Evolutionary conservation across 352 stramenopile species (phyloP).

Genomic region (Phytopythium oedochilum): DNA sequence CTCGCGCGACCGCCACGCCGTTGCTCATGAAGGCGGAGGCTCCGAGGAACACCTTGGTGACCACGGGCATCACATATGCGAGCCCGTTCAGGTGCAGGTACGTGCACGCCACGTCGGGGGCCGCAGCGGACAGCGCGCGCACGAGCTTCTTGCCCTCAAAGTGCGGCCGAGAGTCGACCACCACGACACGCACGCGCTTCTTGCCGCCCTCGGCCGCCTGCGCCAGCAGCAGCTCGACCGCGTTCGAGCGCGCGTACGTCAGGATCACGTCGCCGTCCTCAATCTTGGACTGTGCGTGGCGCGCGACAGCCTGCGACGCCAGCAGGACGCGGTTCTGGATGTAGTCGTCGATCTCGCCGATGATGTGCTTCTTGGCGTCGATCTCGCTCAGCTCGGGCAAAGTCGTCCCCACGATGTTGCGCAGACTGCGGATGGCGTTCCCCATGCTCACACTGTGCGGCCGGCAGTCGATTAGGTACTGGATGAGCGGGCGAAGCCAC

Average conservation of each 20-base stretch:
- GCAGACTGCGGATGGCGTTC: slow-evolving; percentile 92
- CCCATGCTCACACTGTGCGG: slow-evolving; percentile 94
- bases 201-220: slow-evolving; percentile 31
- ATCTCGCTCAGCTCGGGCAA: slow-evolving; percentile 82
- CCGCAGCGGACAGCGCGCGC: slow-evolving; percentile 37
- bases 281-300: slow-evolving; percentile 88
- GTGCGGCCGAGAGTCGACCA: slow-evolving; percentile 91
- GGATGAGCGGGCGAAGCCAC: slow-evolving; percentile 90
- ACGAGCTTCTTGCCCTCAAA: slow-evolving; percentile 85
- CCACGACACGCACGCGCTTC: slow-evolving; percentile 84
- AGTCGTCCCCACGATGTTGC: slow-evolving; percentile 86
- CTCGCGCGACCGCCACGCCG: slow-evolving; percentile 87
- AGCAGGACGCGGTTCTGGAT: slow-evolving; percentile 92
- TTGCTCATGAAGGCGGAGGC: slow-evolving; percentile 96
- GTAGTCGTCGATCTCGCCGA: slow-evolving; percentile 92
- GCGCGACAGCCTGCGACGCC: slow-evolving; percentile 87
- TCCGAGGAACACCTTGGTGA: slow-evolving; percentile 96
- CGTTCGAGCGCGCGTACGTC: slow-evolving; percentile 92
- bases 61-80: slow-evolving; percentile 94
- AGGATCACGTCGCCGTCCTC: slow-evolving; percentile 92
- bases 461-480: slow-evolving; percentile 94
- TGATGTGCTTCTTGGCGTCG: slow-evolving; percentile 80
- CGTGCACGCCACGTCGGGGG: slow-evolving; percentile 78
- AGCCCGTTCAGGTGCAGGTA: slow-evolving; percentile 95
- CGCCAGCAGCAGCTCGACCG: slow-evolving; percentile 86